These are phyloP conservation scores for Penicillium verrucosum DNA, from an alignment of 2,329 filamentous ascomycete genomes.

Conservation along the genomic window DNA sequence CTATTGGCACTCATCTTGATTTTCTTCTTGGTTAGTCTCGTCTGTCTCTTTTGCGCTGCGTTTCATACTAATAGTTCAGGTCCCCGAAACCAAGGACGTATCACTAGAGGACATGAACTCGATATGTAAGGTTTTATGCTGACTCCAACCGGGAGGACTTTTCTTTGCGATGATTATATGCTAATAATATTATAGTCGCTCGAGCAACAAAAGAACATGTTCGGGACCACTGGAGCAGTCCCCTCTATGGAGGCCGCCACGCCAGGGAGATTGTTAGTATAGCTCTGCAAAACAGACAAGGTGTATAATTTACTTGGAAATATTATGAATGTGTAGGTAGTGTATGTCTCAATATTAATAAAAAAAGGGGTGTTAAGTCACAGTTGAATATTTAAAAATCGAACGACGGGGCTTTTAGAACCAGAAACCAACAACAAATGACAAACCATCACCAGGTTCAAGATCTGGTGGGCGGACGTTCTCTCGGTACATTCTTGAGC, in stretches of 20 bases:
- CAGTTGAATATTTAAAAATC: not conserved
- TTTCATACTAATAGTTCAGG: slow-evolving; percentile 6
- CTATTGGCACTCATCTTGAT: not conserved
- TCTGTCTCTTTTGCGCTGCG: not conserved
- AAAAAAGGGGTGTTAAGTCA: too few species aligned
- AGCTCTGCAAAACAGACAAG: not conserved
- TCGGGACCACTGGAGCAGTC: not conserved
- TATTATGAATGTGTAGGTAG: not conserved
- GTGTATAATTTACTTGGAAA: not conserved
- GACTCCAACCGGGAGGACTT: not conserved
- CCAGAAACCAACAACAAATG: not conserved
- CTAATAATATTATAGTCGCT: not conserved
- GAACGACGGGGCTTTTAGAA: not conserved
- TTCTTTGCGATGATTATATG: not conserved
- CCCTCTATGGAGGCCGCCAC: not conserved
- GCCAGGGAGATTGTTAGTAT: not conserved
- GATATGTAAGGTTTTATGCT: slow-evolving; percentile 9
- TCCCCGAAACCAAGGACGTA: slow-evolving; percentile 7
- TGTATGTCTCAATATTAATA: not conserved
- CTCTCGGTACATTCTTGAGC: not conserved
- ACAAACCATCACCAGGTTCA: not conserved
- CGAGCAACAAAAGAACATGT: not conserved
- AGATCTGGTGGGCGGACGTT: too few species aligned
- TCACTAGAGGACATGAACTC: slow-evolving; percentile 13
- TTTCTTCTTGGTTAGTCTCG: not conserved